phyloP scores from a whole-genome alignment of 495 filamentous ascomycete genomes.

The Amorphotheca resinae region DNA sequence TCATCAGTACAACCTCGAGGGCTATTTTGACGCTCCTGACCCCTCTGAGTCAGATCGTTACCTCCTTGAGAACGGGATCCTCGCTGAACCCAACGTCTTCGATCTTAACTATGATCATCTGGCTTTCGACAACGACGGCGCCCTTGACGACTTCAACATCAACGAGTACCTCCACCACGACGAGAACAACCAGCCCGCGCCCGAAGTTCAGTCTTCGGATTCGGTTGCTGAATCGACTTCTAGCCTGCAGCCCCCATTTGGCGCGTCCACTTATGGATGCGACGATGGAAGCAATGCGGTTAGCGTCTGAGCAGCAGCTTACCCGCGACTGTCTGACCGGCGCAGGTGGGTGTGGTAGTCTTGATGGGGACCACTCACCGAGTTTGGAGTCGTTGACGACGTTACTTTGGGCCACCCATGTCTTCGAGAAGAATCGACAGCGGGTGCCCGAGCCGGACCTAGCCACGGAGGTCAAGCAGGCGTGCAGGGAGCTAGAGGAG shows the following conservation, averaged over 20 bases:
- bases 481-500: slow-evolving; percentile 13
- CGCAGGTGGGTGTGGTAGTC: slow-evolving; percentile 23
- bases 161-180: slow-evolving; percentile 40
- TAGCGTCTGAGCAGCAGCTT: slow-evolving; percentile 35
- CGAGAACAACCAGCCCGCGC: slow-evolving; percentile 21
- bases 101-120: slow-evolving; percentile 73
- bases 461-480: slow-evolving; percentile 18
- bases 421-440: slow-evolving; percentile 20
- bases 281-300: slow-evolving; percentile 79
- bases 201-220: slow-evolving; percentile 35
- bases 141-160: slow-evolving; percentile 38
- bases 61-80: slow-evolving; percentile 64
- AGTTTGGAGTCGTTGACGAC: slow-evolving; percentile 40
- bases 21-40: slow-evolving; percentile 57
- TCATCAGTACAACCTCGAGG: slow-evolving; percentile 54
- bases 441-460: slow-evolving; percentile 16
- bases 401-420: slow-evolving; percentile 36
- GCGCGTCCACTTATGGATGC: slow-evolving; percentile 85
- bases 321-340: slow-evolving; percentile 18
- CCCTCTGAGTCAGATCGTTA: slow-evolving; percentile 60
- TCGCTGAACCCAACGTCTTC: slow-evolving; percentile 52
- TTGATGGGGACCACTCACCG: slow-evolving; percentile 33
- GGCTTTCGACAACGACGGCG: slow-evolving; percentile 65
- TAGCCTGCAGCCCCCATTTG: slow-evolving; percentile 79
- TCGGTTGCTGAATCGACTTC: slow-evolving; percentile 34